Percentiles rank a stretch among this genome's conserved stretches.
Evolutionary conservation across 306 rosid genomes (phyloP).

Genomic region (Alnus glutinosa): DNA sequence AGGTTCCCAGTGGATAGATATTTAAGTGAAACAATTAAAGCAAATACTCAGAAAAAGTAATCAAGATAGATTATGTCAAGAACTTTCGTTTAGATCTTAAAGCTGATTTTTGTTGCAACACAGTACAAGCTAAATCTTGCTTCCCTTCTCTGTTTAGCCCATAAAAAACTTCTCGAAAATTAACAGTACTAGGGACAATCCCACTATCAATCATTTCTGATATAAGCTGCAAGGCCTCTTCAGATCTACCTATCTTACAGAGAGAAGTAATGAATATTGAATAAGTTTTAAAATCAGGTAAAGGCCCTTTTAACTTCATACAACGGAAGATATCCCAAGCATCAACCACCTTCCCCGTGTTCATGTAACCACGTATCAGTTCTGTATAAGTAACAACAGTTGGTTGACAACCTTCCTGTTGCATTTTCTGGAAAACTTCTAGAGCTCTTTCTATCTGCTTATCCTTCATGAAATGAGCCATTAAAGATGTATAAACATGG

Average conservation of each 20-base stretch:
- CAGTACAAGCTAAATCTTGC: slow-evolving; percentile 56
- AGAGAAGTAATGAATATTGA: slow-evolving; percentile 75
- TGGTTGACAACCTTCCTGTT: slow-evolving; percentile 63
- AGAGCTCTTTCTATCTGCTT: slow-evolving; percentile 57
- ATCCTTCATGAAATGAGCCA: slow-evolving; percentile 69
- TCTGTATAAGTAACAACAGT: slow-evolving; percentile 68
- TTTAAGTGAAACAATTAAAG: no score
- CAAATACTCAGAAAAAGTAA: background rate
- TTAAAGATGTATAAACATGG: slow-evolving; percentile 78
- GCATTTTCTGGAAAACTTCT: slow-evolving; percentile 60
- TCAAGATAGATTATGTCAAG: slow-evolving; percentile 22
- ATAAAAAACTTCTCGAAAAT: slow-evolving; percentile 65
- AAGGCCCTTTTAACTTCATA: slow-evolving; percentile 75
- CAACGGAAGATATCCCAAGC: slow-evolving; percentile 68
- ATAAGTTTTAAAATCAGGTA: slow-evolving; percentile 73
- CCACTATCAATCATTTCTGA: slow-evolving; percentile 66
- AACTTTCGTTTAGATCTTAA: slow-evolving; percentile 63
- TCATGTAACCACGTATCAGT: slow-evolving; percentile 73
- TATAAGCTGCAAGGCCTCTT: slow-evolving; percentile 67
- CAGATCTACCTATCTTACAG: slow-evolving; percentile 69
- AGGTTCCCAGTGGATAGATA: no score
- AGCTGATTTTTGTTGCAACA: slow-evolving; percentile 59
- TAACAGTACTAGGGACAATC: slow-evolving; percentile 77
- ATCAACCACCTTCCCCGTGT: slow-evolving; percentile 53
- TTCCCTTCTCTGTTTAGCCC: slow-evolving; percentile 90